Base-by-base conservation (phyloP, 768 basidiomycete genomes). In the Leccinum rimulosum region DNA sequence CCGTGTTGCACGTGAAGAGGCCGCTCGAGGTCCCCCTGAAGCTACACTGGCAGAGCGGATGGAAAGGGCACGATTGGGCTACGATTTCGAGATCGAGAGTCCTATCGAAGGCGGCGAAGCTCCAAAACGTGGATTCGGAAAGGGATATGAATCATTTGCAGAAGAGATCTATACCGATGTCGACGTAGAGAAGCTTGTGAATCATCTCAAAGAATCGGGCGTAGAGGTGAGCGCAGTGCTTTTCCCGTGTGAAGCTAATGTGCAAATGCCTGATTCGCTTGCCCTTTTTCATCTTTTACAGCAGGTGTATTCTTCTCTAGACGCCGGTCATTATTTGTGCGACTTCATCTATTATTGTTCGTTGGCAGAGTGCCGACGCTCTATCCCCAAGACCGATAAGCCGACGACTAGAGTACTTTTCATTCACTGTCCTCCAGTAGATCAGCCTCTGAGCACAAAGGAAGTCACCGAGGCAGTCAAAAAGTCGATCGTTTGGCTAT, bases 291-390 rank as follows among this genome's bases (percentile, higher is more conserved):
- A 2, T 22, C 9, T 3, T 59, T 54, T 52, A 52, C 65, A 89
- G 86, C 79, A 85, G 74, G 84, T 89, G 22, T 84, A 86, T 68
- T 80, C 85, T 19, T 89, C 88, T 3, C 82, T 86, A 79, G 89
- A 91, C 67, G 85, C 88, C 15, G 89, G 88, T 0, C 86, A 88
- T 68, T 91, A 85, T 70, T 73, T 90, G 11, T 88, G 86, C 68
- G 89, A 91, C 73, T 91, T 87, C 70, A 81, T 86, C 59, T 89
- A 87, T 69, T 91, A 88, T 66, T 86, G 87, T 67, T 89, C 87
- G 10, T 79, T 90, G 28, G 87, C 87, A 5, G 88, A 89, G 68
- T 80, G 83, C 28, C 82, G 80, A 66, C 82, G 85, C 3, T 61
- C 60, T 8, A 63, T 60, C n/a, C 58, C 65, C 35, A 73, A 75